Evolutionary conservation across 148 eudicot genomes (phyloP), one percentile per base, ranked within the genome.

Genomic region (Chenopodium suecicum): DNA sequence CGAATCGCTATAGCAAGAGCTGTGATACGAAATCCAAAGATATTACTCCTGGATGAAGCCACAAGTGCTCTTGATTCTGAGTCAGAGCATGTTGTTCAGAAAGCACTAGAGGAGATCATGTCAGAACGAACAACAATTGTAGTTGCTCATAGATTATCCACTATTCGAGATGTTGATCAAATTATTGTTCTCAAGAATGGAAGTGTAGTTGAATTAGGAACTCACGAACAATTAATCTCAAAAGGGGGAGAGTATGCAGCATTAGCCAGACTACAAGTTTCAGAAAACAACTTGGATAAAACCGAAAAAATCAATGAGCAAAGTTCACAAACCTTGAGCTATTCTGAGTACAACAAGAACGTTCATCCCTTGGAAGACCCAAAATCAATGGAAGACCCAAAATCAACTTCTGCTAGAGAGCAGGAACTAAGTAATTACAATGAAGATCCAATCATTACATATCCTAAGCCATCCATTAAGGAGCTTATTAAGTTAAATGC

Each of bases 51-150:
- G 17, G 94, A 92, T 73, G 94, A 91, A 80, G 94, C 97, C 29
- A 92, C 97, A 31, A 91, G 94, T 82, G 97, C 97, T 76, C 93
- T 93, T 74, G 97, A 93, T 84, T 85, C 90, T 11, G 94, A 91
- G 83, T 93, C 97, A 37, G 97, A 93, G 81, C 68, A 71, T 69
- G 68, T 83, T 1, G 94, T 93, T 76, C 97, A 91, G 85, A 86
- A 89, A 84, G 93, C 97, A 50, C 81, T 90, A 32, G 84, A 87
- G 47, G 27, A 73, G 82, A 86, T 90, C 71, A 88, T 89, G 91
- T 86, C 88, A 10, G 70, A 84, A 13, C 80, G 93, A 70, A 91
- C 97, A 41, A 90, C 94, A 19, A 81, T 93, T 27, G 81, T 93
- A 5, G 79, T 93, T 34, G 97, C 97, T 44, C 97, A 93, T 77